Evolutionary conservation across 352 stramenopile genomes (phyloP), one percentile per base, ranked within the genome.

Genomic region (Thalassiosira delicatula): DNA sequence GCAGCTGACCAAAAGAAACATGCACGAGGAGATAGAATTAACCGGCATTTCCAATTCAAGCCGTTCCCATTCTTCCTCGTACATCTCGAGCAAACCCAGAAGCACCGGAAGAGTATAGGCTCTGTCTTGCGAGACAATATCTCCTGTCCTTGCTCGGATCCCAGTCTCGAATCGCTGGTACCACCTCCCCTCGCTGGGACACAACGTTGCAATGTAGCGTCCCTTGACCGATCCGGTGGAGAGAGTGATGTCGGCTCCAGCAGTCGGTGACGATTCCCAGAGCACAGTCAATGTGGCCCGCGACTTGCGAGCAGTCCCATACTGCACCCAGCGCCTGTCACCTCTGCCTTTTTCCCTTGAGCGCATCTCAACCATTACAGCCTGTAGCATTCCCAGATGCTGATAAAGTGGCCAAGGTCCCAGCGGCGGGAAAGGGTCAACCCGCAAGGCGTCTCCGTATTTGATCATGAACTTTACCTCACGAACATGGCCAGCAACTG

Each of bases 91-190:
- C 0, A 84, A 5, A 4, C 9, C 33, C 11, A 65, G 60, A 1
- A 84, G 27, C 25, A 84, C 51, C 27, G 56, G 49, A 62, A 84
- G 56, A 11, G 60, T 79, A 21, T 68, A 83, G 2, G 75, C 75
- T 56, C 46, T 23, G 63, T 84, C 69, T 53, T 84, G 68, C 30
- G n/a, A 2, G 0, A 71, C 57, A 7, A 79, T 63, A 19, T 84
- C 68, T 54, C 76, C 69, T 49, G 72, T 79, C 3, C 59, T 17
- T 4, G 42, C 54, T 33, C 19, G 23, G 35, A 57, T 61, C 0
- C 54, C 68, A 11, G 3, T 57, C 7, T 0, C 23, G 33, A 69
- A 77, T 0, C 40, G 27, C 12, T 53, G 42, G 12, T 70, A 77
- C 56, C 68, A 76, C 19, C 54, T 4, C 1, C 54, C 33, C 29